Evolutionary conservation across 495 filamentous ascomycete species (phyloP), one percentile per base, ranked within the genome.

Genomic region (Articulospora tetracladia): DNA sequence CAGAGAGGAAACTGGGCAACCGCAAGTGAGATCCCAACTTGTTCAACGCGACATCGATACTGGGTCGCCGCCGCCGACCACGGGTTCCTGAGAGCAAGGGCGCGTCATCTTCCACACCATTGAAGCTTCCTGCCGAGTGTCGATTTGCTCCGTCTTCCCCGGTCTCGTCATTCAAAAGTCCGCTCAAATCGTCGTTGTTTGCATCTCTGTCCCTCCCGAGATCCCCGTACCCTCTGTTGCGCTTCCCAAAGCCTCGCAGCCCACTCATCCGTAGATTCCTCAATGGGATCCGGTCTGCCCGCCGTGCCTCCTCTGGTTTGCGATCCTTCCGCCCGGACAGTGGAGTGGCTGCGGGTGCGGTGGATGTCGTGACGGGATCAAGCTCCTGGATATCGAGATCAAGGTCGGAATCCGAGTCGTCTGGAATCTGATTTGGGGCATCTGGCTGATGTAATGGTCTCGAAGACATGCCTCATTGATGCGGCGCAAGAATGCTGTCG

Each of bases 251-350:
- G 22, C 79, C 63, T 48, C 67, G 53, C 63, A 69, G 44, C 4
- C 67, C 67, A 55, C 86, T 84, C 68, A 86, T 83, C 57, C 88
- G 86, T 67, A 92, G 73, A 66, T 84, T 90, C 32, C 86, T 82
- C 59, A 92, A 68, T 19, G 88, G 86, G 64, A 91, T 92, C 26
- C 82, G 79, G 30, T 77, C 75, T 61, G 58, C 65, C 65, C 50
- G 72, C 48, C 70, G 68, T 30, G 77, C 72, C 48, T 79, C 76
- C 30, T 72, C 68, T 49, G 75, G 76, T 6, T 73, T 70, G 47
- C 74, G 68, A 19, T 78, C 67, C 20, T 79, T 73, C 24, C 71
- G 67, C 27, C 55, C 28, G 8, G 60, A 50, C 34, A 58, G 51
- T 17, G 52, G n/a, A 11, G 49, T 30, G 44, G 68, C 44, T 10